These are phyloP conservation scores for Funneliformis caledonium DNA, from an alignment of 371 early-diverging fungal species.

Conservation along the genomic window DNA sequence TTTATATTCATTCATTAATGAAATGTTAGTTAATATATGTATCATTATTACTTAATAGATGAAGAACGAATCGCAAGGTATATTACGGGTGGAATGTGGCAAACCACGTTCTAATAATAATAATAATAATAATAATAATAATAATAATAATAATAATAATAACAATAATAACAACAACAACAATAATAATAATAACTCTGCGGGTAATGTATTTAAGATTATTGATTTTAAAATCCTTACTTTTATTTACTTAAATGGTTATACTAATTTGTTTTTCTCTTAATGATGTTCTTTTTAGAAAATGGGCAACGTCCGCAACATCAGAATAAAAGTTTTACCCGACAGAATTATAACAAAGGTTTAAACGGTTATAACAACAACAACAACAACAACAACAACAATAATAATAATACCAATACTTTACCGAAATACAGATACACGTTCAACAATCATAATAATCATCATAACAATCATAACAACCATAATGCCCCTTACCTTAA, in stretches of 20 bases:
- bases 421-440: neutral
- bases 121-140: conserved; percentile 3
- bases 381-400: neutral
- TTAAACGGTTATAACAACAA: neutral
- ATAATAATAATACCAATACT: neutral
- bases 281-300: neutral
- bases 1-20: neutral
- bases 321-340: neutral
- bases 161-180: neutral
- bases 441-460: neutral
- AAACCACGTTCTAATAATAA: conserved; percentile 3
- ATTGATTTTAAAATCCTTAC: neutral
- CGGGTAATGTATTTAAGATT: neutral
- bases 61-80: neutral
- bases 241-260: neutral
- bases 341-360: neutral
- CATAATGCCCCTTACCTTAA: neutral
- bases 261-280: neutral
- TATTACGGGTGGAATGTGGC: neutral
- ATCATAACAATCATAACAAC: neutral
- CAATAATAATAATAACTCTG: neutral
- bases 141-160: neutral
- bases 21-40: neutral
- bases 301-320: neutral
- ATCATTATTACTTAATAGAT: neutral